Evolutionary conservation across 805 yeast genomes (phyloP).

Genomic region (Schwanniomyces polymorphus): DNA sequence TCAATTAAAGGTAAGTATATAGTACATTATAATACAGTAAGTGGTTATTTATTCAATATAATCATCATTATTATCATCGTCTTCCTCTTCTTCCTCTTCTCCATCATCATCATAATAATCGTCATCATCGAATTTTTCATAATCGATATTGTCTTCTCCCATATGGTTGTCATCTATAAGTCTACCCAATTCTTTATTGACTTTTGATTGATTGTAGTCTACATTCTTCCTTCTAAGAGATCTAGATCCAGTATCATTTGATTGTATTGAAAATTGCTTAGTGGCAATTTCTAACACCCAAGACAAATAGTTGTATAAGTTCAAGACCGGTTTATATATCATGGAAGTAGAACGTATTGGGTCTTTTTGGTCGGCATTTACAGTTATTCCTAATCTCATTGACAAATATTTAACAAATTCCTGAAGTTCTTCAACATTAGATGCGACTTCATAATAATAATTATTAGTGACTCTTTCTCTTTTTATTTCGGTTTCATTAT

Average conservation of each 20-base stretch:
- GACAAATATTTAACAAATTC: constrained; percentile 24
- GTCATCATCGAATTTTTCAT: constrained; percentile 12
- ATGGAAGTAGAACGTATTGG: constrained; percentile 16
- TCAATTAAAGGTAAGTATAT: not conserved
- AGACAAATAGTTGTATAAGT: constrained; percentile 29
- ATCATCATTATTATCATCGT: constrained; percentile 18
- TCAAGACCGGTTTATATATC: constrained; percentile 24
- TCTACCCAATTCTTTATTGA: constrained; percentile 6
- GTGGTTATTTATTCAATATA: not conserved
- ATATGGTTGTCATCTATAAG: constrained; percentile 11
- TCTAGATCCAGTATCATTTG: constrained; percentile 9
- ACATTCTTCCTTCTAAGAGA: constrained; percentile 15
- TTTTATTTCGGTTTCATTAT: constrained; percentile 21
- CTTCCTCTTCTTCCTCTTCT: constrained; percentile 12
- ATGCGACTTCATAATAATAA: constrained; percentile 39
- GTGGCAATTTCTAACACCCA: constrained; percentile 25
- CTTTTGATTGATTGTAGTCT: constrained; percentile 17
- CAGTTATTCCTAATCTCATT: constrained; percentile 17
- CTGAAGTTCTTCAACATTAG: constrained; percentile 24
- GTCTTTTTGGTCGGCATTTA: not conserved
- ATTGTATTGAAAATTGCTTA: constrained; percentile 19
- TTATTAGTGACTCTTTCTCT: constrained; percentile 7
- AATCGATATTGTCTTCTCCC: constrained; percentile 8
- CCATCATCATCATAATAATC: constrained; percentile 18
- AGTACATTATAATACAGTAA: not conserved